Conservation (phyloP, 495 filamentous ascomycete genomes). For the Talaromyces ruber region DNA sequence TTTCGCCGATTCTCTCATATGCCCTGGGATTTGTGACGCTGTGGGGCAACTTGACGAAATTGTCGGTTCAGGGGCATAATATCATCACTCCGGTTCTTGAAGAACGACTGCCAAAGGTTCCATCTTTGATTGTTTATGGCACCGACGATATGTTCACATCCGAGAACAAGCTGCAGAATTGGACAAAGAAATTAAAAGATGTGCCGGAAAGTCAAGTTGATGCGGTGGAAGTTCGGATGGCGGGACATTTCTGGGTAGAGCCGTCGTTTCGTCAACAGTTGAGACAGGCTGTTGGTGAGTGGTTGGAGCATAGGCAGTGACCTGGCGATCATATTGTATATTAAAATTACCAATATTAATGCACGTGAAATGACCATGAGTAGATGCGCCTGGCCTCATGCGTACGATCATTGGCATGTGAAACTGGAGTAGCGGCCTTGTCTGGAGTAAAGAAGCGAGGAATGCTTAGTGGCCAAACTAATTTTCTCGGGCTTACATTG, state of each 20-base stretch:
- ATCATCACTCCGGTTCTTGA: slow-evolving; percentile 32
- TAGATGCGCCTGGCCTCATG: not conserved
- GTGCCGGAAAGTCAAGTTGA: slow-evolving; percentile 18
- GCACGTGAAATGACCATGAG: not conserved
- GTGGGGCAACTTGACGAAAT: slow-evolving; percentile 16
- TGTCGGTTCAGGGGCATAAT: slow-evolving; percentile 15
- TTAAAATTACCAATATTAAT: not conserved
- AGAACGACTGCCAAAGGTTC: slow-evolving; percentile 45
- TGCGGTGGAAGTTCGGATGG: slow-evolving; percentile 52
- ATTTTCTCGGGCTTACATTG: not conserved
- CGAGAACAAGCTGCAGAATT: slow-evolving; percentile 54
- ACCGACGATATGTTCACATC: slow-evolving; percentile 71
- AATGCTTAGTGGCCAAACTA: not conserved
- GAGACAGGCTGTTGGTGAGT: slow-evolving; percentile 33
- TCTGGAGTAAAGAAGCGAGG: not conserved
- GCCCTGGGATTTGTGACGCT: slow-evolving; percentile 49
- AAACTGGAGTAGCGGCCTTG: not conserved
- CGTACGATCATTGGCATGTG: not conserved
- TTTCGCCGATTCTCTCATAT: slow-evolving; percentile 70
- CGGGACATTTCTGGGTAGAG: slow-evolving; percentile 82
- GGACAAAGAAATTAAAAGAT: slow-evolving; percentile 52
- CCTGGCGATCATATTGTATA: not conserved
- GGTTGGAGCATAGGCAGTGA: slow-evolving; percentile 16
- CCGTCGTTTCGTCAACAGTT: slow-evolving; percentile 49
- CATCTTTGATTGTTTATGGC: slow-evolving; percentile 69